These are phyloP conservation scores for Phylloporus rhodoxanthus DNA, from an alignment of 768 basidiomycete species.

Conservation along the genomic window DNA sequence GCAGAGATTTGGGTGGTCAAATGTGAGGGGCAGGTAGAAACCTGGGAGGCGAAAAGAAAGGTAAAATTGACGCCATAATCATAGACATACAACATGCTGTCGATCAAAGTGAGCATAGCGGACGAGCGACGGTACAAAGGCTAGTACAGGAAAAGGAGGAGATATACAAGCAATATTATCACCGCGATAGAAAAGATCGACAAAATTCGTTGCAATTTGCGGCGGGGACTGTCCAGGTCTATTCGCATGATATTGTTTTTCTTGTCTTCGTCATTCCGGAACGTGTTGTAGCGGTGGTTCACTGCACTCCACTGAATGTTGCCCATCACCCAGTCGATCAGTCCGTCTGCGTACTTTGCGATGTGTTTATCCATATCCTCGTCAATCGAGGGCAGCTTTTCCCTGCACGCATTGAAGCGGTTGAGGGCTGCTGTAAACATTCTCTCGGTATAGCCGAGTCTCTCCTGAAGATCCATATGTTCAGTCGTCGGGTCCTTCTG, in stretches of 20 bases:
- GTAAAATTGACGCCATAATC: slow-evolving; percentile 11
- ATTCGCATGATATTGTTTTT: slow-evolving; percentile 18
- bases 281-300: slow-evolving; percentile 25
- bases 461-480: slow-evolving; percentile 23
- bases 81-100: background rate
- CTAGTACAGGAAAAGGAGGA: background rate
- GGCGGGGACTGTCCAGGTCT: slow-evolving; percentile 2
- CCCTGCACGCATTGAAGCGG: slow-evolving; percentile 21
- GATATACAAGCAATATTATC: slow-evolving; percentile 5
- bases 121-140: background rate
- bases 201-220: background rate
- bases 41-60: slow-evolving; percentile 48
- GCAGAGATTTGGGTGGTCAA: slow-evolving; percentile 54
- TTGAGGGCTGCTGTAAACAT: slow-evolving; percentile 19
- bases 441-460: slow-evolving; percentile 16
- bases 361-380: slow-evolving; percentile 14
- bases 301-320: slow-evolving; percentile 26
- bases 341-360: slow-evolving; percentile 21
- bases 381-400: slow-evolving; percentile 15
- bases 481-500: slow-evolving; percentile 19
- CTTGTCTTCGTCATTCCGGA: slow-evolving; percentile 18
- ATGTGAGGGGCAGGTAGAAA: slow-evolving; percentile 56
- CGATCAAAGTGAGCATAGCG: background rate
- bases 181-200: slow-evolving; percentile 7
- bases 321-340: slow-evolving; percentile 23